A percentile compares a stretch with the other conserved stretches of the same genome.
Evolutionary conservation across 208 protist species (phyloP).

Genomic region (Trypanosoma conorhini): DNA sequence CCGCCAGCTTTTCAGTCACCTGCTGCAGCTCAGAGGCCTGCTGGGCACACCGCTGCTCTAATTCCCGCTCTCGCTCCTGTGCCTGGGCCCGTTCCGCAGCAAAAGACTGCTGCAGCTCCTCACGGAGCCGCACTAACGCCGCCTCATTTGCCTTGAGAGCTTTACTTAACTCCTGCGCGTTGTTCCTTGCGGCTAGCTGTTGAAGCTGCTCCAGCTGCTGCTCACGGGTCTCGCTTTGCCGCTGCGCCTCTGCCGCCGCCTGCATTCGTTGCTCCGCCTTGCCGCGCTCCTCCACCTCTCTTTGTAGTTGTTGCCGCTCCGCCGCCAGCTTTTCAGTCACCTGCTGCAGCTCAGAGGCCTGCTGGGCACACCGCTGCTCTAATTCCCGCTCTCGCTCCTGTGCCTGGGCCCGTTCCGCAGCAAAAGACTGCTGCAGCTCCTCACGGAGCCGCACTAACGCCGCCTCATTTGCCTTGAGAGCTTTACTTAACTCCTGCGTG

Average conservation of each 20-base stretch:
- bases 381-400: conserved; percentile 24
- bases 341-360: conserved; percentile 4
- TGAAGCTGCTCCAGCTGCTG: conserved; percentile 16
- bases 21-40: conserved; percentile 6
- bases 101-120: conserved; percentile 18
- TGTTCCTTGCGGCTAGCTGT: conserved; percentile 13
- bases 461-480: conserved; percentile 28
- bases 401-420: conserved; percentile 22
- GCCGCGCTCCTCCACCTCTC: conserved; percentile 13
- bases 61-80: conserved; percentile 23
- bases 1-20: neutral
- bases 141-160: conserved; percentile 29
- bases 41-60: conserved; percentile 30
- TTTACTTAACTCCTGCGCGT: conserved; percentile 10
- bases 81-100: conserved; percentile 23
- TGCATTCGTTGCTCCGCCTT: conserved; percentile 2
- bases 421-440: conserved; percentile 19
- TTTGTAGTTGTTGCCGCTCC: conserved; percentile 10
- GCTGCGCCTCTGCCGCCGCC: conserved; percentile 16
- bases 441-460: conserved; percentile 32
- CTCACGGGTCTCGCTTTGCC: conserved; percentile 7
- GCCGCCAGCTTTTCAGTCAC: neutral
- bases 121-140: conserved; percentile 30
- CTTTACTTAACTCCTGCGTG: conserved; percentile 10
- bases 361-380: conserved; percentile 28